Conservation (phyloP, 2,329 filamentous ascomycete species). For the Aspergillus costaricaensis region DNA sequence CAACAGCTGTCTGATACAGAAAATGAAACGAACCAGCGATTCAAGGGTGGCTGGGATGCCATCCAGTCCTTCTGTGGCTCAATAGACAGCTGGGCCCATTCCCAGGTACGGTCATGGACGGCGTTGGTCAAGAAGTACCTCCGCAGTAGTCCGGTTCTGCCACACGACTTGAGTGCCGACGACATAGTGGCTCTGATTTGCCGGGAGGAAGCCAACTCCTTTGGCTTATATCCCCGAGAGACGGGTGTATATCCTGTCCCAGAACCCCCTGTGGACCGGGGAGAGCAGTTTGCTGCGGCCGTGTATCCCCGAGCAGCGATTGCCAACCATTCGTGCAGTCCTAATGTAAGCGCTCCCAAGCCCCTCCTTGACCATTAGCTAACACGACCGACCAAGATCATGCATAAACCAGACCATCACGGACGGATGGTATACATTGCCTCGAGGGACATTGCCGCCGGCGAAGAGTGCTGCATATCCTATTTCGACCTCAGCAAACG, state of each 20-base stretch:
- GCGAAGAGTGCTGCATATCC: conserved; percentile 38
- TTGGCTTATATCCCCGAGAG: conserved; percentile 21
- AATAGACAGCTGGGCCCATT: conserved; percentile 32
- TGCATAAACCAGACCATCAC: conserved; percentile 32
- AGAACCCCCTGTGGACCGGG: conserved; percentile 10
- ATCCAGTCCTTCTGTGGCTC: conserved; percentile 34
- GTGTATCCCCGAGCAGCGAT: conserved; percentile 24
- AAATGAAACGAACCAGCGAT: not conserved
- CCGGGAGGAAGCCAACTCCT: conserved; percentile 26
- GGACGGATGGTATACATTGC: conserved; percentile 36
- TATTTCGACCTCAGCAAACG: conserved; percentile 34
- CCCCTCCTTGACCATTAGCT: not conserved
- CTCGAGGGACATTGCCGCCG: conserved; percentile 28
- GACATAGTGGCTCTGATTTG: conserved; percentile 20
- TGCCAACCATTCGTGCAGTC: conserved; percentile 26
- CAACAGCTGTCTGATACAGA: not conserved
- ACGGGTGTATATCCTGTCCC: conserved; percentile 13
- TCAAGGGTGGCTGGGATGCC: conserved; percentile 26
- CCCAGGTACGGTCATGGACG: conserved; percentile 29
- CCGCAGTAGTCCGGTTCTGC: conserved; percentile 5
- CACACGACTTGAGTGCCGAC: conserved; percentile 11
- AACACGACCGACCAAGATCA: conserved; percentile 20
- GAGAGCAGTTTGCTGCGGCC: conserved; percentile 23
- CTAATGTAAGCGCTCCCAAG: conserved; percentile 19
- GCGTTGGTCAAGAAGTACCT: conserved; percentile 35